phyloP scores from a whole-genome alignment of 148 eudicot species.

The Dysphania ambrosioides region DNA sequence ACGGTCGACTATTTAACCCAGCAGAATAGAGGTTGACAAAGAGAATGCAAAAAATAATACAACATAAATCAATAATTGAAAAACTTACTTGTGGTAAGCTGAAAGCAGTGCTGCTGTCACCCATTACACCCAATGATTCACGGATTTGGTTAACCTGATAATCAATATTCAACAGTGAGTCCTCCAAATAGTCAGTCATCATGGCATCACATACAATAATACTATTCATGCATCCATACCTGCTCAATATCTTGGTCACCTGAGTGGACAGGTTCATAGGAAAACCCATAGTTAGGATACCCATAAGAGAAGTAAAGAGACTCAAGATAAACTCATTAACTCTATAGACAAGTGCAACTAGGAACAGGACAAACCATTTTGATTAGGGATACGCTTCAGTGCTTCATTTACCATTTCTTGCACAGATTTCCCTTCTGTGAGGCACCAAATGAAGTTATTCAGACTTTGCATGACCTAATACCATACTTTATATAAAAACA shows the following conservation, averaged over 20 bases:
- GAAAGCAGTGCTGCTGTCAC: constrained; percentile 92
- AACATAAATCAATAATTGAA: background rate
- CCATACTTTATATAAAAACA: background rate
- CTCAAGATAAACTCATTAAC: background rate
- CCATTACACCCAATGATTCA: constrained; percentile 90
- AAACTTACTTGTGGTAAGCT: constrained; percentile 87
- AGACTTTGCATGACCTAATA: constrained; percentile 4
- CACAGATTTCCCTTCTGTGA: constrained; percentile 90
- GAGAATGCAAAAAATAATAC: background rate
- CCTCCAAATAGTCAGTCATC: constrained; percentile 9
- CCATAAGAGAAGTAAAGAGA: background rate
- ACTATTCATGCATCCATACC: constrained; percentile 36
- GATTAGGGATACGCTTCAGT: constrained; percentile 72
- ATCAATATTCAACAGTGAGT: constrained; percentile 5
- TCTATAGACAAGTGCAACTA: background rate
- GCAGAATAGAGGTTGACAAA: background rate
- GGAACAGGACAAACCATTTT: constrained; percentile 52
- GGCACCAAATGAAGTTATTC: constrained; percentile 17
- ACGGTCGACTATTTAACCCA: background rate
- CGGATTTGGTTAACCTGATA: constrained; percentile 92
- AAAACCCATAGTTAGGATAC: constrained; percentile 30
- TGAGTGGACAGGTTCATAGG: constrained; percentile 32
- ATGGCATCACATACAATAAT: background rate
- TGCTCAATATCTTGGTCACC: constrained; percentile 89
- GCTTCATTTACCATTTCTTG: constrained; percentile 95